phyloP scores from a whole-genome alignment of 2,329 filamentous ascomycete genomes.

The Xylaria arbuscula region DNA sequence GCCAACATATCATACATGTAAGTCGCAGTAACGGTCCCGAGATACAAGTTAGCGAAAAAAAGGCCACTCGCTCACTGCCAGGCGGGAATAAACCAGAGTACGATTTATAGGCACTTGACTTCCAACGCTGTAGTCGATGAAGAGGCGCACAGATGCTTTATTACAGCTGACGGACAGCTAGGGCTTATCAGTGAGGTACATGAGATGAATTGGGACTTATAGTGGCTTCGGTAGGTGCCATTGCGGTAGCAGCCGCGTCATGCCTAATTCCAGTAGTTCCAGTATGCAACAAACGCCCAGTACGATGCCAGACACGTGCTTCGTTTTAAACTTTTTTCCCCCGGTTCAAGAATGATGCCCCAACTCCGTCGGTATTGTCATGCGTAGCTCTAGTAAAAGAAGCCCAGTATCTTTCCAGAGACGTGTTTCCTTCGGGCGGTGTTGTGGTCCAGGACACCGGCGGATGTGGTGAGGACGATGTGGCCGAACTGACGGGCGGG shows the following conservation, averaged over 20 bases:
- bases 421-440: slow-evolving; percentile 35
- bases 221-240: slow-evolving; percentile 11
- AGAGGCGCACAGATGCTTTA: slow-evolving; percentile 23
- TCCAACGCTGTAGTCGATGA: neutral
- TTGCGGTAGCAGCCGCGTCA: slow-evolving; percentile 21
- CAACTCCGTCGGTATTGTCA: slow-evolving; percentile 25
- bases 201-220: slow-evolving; percentile 23
- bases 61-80: neutral
- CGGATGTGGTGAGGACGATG: slow-evolving; percentile 34
- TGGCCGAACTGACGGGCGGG: slow-evolving; percentile 35
- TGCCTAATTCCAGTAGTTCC: slow-evolving; percentile 26
- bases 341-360: slow-evolving; percentile 29
- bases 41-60: neutral
- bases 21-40: neutral
- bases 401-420: slow-evolving; percentile 33
- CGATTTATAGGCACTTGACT: neutral
- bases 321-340: slow-evolving; percentile 10
- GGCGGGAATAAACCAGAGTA: neutral
- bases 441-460: slow-evolving; percentile 34
- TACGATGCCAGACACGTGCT: slow-evolving; percentile 25
- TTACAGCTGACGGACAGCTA: slow-evolving; percentile 29
- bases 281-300: slow-evolving; percentile 23
- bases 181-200: slow-evolving; percentile 26
- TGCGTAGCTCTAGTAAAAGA: slow-evolving; percentile 31
- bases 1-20: no score